Conservation (phyloP, 352 stramenopile species). For the Phytophthora meadii region DNA sequence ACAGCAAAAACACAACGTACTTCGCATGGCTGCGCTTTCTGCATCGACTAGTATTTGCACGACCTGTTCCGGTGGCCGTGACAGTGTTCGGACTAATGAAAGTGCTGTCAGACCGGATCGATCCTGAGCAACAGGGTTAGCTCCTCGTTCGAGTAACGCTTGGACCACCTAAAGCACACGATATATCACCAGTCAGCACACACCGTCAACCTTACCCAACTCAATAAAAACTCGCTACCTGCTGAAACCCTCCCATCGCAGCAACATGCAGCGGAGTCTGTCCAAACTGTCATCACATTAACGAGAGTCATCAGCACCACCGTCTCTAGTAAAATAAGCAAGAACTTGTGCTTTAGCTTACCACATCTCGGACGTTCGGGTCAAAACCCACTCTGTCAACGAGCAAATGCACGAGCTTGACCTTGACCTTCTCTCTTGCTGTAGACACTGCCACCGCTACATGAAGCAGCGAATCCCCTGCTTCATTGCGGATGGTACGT, state of each 20-base stretch:
- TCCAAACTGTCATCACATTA: slow-evolving; percentile 56
- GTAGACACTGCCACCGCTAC: slow-evolving; percentile 73
- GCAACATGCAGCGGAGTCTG: slow-evolving; percentile 77
- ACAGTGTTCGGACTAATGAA: slow-evolving; percentile 72
- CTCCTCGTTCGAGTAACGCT: slow-evolving; percentile 55
- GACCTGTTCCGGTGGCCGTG: slow-evolving; percentile 64
- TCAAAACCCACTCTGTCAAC: slow-evolving; percentile 78
- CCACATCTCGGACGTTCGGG: slow-evolving; percentile 69
- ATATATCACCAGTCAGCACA: background rate
- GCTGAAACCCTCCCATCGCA: slow-evolving; percentile 64
- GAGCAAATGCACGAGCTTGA: slow-evolving; percentile 72
- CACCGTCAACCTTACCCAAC: no score
- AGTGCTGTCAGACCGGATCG: slow-evolving; percentile 73
- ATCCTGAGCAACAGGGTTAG: slow-evolving; percentile 55
- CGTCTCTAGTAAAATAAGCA: background rate
- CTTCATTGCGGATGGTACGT: slow-evolving; percentile 68
- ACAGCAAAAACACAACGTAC: slow-evolving; percentile 15
- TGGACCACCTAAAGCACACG: slow-evolving; percentile 50
- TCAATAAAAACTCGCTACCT: slow-evolving; percentile 51
- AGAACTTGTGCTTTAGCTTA: slow-evolving; percentile 21
- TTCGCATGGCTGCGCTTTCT: slow-evolving; percentile 40
- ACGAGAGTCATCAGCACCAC: background rate
- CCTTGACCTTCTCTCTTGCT: slow-evolving; percentile 67
- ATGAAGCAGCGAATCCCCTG: slow-evolving; percentile 68
- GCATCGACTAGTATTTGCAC: slow-evolving; percentile 64